These are phyloP conservation scores for Cunninghamia lanceolata DNA, from an alignment of 75 land plant species.

Conservation along the genomic window DNA sequence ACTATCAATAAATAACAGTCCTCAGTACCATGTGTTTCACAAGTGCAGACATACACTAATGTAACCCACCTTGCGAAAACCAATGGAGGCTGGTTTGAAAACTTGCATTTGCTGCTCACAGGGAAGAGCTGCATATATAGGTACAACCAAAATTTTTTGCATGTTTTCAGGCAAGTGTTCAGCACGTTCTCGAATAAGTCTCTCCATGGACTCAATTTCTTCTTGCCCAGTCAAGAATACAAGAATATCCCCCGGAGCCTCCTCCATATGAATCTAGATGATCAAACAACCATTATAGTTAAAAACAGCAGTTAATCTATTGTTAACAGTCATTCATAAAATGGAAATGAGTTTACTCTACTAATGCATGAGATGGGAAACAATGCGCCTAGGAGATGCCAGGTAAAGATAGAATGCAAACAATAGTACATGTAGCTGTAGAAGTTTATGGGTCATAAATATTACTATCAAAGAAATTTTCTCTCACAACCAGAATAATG, in stretches of 20 bases:
- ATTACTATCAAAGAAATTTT: background rate
- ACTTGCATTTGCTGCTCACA: slow-evolving; percentile 92
- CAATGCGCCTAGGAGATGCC: background rate
- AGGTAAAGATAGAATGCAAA: background rate
- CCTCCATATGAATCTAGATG: slow-evolving; percentile 77
- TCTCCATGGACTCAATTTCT: slow-evolving; percentile 91
- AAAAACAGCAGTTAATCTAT: background rate
- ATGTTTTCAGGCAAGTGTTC: slow-evolving; percentile 47
- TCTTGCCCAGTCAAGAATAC: slow-evolving; percentile 98
- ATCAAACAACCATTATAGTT: background rate
- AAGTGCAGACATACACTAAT: background rate
- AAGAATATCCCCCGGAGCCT: slow-evolving; percentile 86
- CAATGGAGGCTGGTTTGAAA: slow-evolving; percentile 71
- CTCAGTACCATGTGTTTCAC: background rate
- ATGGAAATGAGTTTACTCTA: background rate
- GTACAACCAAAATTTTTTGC: slow-evolving; percentile 47
- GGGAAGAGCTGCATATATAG: slow-evolving; percentile 92
- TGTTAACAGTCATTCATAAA: background rate
- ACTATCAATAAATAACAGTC: background rate
- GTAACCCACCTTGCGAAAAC: slow-evolving; percentile 70
- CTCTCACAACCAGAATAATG: background rate
- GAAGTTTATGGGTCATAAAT: background rate
- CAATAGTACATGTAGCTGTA: background rate
- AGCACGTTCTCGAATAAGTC: slow-evolving; percentile 63
- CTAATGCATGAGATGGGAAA: background rate